Base-by-base conservation (phyloP, 2,329 filamentous ascomycete genomes). In the Penicillium psychrosexuale region DNA sequence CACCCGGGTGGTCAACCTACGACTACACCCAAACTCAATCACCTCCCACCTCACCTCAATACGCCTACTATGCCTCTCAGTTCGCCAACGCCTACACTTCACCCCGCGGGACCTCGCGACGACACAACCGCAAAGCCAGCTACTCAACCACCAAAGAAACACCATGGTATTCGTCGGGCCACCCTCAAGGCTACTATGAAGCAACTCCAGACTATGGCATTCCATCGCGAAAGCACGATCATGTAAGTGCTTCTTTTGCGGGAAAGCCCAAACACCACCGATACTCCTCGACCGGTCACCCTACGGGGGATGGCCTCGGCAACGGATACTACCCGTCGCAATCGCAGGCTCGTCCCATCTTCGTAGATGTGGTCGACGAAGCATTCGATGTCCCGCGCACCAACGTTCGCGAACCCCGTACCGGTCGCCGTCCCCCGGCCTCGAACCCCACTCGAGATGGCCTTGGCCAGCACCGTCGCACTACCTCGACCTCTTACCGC, bases 241-340 rank as follows among this genome's bases (percentile, higher is more conserved):
- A 83, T 85, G 84, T 86, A 85, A 86, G 84, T 86, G 80, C 78
- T 79, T 80, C 77, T 75, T 72, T 69, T 69, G 72, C 73, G 70
- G 72, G 67, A 61, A 67, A 68, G 64, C 63, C 64, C 58, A 67
- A 66, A 59, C 62, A 68, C 69, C 69, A 73, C 73, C 78, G 78
- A 49, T 69, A 75, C 75, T 68, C 79, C 80, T 67, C 78, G 69
- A 75, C 76, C 67, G 69, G 67, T 67, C 60, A 66, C 59, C 61
- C 65, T 55, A 60, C 64, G 51, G 66, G 61, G 61, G 64, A 64
- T 68, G 64, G 64, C 61, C 57, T 61, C 63, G 64, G 64, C 62
- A 45, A 54, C 46, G 61, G 60, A 47, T 64, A 66, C 48, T 37
- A 57, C 56, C 34, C 52, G 19, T 65, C 66, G 68, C 70, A 66